These are phyloP conservation scores for Coprinopsis sp. DNA, from an alignment of 768 basidiomycete genomes.

Conservation along the genomic window DNA sequence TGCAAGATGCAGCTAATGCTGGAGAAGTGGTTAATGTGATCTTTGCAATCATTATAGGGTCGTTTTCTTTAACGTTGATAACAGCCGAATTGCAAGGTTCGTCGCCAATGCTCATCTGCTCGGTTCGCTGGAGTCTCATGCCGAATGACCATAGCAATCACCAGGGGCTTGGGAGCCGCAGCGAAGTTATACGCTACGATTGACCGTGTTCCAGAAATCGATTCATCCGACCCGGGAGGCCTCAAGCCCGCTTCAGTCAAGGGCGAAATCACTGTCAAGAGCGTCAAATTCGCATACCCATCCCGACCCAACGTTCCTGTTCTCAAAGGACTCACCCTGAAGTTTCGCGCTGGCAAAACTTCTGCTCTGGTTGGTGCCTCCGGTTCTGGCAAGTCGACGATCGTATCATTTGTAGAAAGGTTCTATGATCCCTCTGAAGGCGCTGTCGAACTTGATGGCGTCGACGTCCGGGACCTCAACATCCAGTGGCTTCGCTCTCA, in stretches of 20 bases:
- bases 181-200: constrained; percentile 77
- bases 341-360: constrained; percentile 63
- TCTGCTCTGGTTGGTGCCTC: constrained; percentile 65
- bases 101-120: constrained; percentile 1
- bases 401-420: constrained; percentile 65
- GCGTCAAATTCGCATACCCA: constrained; percentile 73
- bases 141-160: constrained; percentile 41
- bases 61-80: constrained; percentile 70
- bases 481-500: constrained; percentile 72
- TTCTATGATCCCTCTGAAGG: constrained; percentile 74
- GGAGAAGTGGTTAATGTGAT: constrained; percentile 74
- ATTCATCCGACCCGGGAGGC: constrained; percentile 59
- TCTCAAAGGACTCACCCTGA: constrained; percentile 54
- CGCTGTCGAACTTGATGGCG: constrained; percentile 59
- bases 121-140: background rate
- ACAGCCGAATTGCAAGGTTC: constrained; percentile 74
- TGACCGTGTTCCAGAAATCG: constrained; percentile 72
- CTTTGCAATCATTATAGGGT: constrained; percentile 70
- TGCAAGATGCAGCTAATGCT: constrained; percentile 40
- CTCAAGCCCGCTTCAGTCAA: constrained; percentile 52
- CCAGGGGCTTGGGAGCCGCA: constrained; percentile 66
- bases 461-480: constrained; percentile 61
- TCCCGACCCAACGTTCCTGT: constrained; percentile 68
- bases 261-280: constrained; percentile 63
- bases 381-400: constrained; percentile 62